Evolutionary conservation across 164 flowering plant species (phyloP).

Genomic region (Stephania yunnanensis): DNA sequence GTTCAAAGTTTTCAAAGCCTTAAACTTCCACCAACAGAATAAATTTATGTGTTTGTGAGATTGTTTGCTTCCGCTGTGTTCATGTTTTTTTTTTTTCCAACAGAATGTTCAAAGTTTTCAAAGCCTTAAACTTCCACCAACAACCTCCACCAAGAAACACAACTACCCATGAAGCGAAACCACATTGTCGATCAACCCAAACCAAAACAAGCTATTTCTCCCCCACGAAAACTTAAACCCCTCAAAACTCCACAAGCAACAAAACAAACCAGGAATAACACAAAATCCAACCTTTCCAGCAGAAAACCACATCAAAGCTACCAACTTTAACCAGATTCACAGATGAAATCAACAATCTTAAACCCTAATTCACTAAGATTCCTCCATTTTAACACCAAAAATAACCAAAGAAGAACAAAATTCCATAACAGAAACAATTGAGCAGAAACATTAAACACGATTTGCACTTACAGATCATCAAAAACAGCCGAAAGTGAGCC

Average conservation of each 20-base stretch:
- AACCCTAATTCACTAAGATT: background rate
- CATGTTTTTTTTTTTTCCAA: no score
- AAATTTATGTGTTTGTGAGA: no score
- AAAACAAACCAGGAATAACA: background rate
- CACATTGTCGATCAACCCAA: background rate
- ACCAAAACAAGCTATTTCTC: no score
- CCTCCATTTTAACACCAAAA: background rate
- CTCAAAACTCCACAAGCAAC: background rate
- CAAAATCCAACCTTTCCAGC: background rate
- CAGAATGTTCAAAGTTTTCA: background rate
- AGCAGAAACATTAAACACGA: background rate
- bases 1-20: background rate
- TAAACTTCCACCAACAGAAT: background rate
- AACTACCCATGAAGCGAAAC: background rate
- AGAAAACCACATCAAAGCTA: background rate
- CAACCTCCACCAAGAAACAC: background rate
- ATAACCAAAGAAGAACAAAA: background rate
- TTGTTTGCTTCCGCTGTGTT: no score
- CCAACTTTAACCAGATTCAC: background rate
- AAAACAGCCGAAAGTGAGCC: background rate
- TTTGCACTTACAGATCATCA: constrained; percentile 16
- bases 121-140: background rate
- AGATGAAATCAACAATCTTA: background rate
- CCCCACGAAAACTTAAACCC: background rate
- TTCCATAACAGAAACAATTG: background rate